Base-by-base conservation (phyloP, 1,284 basidiomycete species). In the Ganoderma meredithae region DNA sequence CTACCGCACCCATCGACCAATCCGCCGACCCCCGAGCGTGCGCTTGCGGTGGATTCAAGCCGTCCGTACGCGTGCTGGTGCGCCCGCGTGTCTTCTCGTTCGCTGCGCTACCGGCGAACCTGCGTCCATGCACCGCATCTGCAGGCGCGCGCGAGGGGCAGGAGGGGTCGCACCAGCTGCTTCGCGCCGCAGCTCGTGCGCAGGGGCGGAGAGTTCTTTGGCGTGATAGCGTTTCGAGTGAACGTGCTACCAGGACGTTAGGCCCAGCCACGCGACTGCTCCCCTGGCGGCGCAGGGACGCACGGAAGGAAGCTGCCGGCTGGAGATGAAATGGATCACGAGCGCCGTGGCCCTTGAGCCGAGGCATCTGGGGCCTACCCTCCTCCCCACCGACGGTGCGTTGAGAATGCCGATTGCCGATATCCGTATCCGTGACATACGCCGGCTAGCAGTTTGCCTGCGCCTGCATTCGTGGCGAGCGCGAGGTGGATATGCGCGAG, bases 281-380 rank as follows among this genome's bases (percentile, higher is more conserved):
- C 27, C 31, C 52, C 27, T n/a, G 19, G 55, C 55, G 17, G 53
- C 31, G 27, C 53, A 58, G 55, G 33, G 55, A 58, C 55, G 55
- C 55, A 58, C n/a, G 55, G 31, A 31, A 22, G 53, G 44, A 58
- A 58, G 55, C 55, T 33, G 55, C 55, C 55, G 33, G 55, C 27
- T 39, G 19, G 55, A 39, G 33, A 58, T 36, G 33, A 39, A 33
- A 58, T 36, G 33, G 31, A 31, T 56, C 55, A 55, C 27, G 55
- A 33, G 55, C 36, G 9, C 33, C 55, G 17, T 33, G 9, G 55
- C 55, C 27, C 55, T 2, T 31, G 55, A 39, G 55, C 33, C 55
- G n/a, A 58, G 55, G 33, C 33, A 33, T 39, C 33, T 31, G 53
- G 27, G 31, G 31, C 53, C 31, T 5, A 13, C 47, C 22, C 27